Evolutionary conservation across 164 flowering plant species (phyloP), one percentile per base, ranked within the genome.

Genomic region (Berberis vulgaris): DNA sequence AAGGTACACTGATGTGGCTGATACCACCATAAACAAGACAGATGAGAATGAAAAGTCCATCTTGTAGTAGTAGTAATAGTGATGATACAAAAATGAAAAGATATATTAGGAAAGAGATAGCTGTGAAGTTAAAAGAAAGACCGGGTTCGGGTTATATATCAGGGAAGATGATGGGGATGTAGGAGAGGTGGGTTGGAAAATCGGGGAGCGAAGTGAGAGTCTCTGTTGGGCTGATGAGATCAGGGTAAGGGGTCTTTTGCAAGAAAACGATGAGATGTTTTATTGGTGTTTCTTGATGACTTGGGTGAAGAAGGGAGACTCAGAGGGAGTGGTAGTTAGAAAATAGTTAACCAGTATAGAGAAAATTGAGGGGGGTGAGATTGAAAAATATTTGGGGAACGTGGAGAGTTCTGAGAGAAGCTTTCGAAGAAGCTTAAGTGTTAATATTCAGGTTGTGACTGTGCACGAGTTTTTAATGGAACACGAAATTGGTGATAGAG

Each of bases 1-100:
- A 42, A 85, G 70, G 55, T 91, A 91, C 0, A 80, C 73, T 0
- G 81, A 73, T 0, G 74, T 45, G 5, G 67, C 69, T 1, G 78
- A 8, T 26, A 26, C 26, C 26, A 26, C 26, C 26, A 26, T 26
- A 26, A 26, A 26, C 26, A 26, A 26, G 26, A 26, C 26, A 26
- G 26, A 49, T 6, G 60, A 73, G 26, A 26, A 26, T 26, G 26
- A 26, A 26, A 26, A 26, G 26, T 26, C 26, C 26, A 26, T 26
- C 26, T 26, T 26, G 26, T 26, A 26, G 26, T 26, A 26, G 26
- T 26, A 26, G 26, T 26, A 26, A 26, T 26, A 26, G 26, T 26
- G 26, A 26, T 26, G 26, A 26, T 26, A 26, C 41, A 49, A 11
- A 65, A 49, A 11, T 45, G 43, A 43, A 3, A 38, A 6, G 38